phyloP scores from a whole-genome alignment of 2,329 filamentous ascomycete genomes.

The Balansia obtecta region DNA sequence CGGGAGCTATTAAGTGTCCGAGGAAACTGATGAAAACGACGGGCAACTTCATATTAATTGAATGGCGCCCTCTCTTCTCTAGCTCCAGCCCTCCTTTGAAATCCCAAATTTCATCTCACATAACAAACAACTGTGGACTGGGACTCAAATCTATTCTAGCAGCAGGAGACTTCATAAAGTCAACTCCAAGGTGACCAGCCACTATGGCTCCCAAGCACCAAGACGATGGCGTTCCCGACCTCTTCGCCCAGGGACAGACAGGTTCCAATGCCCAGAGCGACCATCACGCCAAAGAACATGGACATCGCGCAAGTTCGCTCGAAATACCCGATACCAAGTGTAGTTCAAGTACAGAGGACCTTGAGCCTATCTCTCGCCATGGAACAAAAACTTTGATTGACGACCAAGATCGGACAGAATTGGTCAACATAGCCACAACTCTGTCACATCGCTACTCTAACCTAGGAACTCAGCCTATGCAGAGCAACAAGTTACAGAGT shows the following conservation, averaged over 20 bases:
- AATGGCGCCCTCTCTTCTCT: not conserved
- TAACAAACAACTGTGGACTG: not conserved
- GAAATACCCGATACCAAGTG: not conserved
- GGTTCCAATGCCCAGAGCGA: not conserved
- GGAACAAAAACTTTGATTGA: constrained; percentile 15
- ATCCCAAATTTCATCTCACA: not conserved
- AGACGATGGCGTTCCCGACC: not conserved
- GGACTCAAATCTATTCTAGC: no score
- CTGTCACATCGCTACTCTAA: constrained; percentile 23
- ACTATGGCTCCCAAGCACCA: not conserved
- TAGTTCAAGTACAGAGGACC: not conserved
- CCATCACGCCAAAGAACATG: not conserved
- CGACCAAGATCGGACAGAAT: constrained; percentile 21
- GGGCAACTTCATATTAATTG: not conserved
- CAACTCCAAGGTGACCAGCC: not conserved
- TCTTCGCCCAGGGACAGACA: not conserved
- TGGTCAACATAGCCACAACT: constrained; percentile 26
- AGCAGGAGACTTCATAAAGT: not conserved
- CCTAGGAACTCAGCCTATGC: constrained; percentile 9
- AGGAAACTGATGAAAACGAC: not conserved
- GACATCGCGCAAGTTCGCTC: not conserved
- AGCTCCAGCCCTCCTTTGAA: not conserved
- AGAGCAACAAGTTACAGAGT: constrained; percentile 9
- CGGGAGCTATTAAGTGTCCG: not conserved
- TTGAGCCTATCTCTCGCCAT: constrained; percentile 5